A percentile compares a stretch with the other conserved stretches of the same genome.
phyloP scores from a whole-genome alignment of 2,329 filamentous ascomycete genomes.

The Davidsoniella virescens region DNA sequence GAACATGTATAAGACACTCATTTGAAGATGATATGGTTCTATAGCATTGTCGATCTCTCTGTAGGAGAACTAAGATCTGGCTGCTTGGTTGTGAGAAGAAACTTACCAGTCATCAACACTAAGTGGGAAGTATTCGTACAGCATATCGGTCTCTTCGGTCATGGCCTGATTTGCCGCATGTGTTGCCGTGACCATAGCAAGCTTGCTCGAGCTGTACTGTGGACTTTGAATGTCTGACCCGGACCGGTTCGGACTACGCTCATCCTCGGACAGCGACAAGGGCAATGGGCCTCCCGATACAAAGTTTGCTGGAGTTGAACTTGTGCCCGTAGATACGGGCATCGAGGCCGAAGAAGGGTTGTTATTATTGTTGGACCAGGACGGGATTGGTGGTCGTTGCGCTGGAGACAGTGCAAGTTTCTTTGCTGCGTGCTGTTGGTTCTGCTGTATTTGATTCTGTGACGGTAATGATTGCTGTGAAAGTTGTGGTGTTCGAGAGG shows the following conservation, averaged over 20 bases:
- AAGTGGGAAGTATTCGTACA: constrained; percentile 92
- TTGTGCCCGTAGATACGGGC: background rate
- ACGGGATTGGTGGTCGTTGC: constrained; percentile 37
- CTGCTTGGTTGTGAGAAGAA: background rate
- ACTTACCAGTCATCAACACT: constrained; percentile 70
- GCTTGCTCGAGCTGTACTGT: constrained; percentile 20
- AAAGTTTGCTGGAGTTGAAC: background rate
- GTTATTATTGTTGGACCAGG: constrained; percentile 25
- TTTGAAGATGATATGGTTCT: no score
- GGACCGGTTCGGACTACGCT: constrained; percentile 37
- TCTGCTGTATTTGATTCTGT: constrained; percentile 1
- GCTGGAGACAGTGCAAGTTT: constrained; percentile 27
- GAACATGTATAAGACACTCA: no score
- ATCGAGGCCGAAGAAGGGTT: constrained; percentile 4
- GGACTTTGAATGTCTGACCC: constrained; percentile 36
- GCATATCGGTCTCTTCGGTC: constrained; percentile 60
- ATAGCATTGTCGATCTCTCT: no score
- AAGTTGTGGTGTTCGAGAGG: constrained; percentile 4
- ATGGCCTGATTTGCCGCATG: constrained; percentile 36
- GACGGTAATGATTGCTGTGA: constrained; percentile 3
- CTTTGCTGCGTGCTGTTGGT: constrained; percentile 6
- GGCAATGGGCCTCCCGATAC: constrained; percentile 24
- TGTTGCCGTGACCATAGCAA: constrained; percentile 18
- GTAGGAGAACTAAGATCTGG: no score
- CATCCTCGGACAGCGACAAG: constrained; percentile 41